Conservation (phyloP, 1,284 basidiomycete genomes). For the Melampsora larici-populina region DNA sequence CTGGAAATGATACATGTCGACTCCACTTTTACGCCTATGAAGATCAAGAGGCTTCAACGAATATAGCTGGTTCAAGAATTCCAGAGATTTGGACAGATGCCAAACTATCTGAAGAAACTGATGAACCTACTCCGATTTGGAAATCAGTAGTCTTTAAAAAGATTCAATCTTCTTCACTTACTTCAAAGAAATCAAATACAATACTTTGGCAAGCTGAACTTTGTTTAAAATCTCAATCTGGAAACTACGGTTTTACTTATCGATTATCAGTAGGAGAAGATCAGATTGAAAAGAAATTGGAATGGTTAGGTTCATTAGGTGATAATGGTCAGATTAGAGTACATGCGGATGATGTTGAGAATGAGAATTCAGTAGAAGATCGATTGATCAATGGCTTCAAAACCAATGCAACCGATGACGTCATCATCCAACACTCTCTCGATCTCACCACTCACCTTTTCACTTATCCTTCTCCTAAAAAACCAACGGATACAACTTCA, state of each 20-base stretch:
- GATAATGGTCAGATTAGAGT: slow-evolving; percentile 5
- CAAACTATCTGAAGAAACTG: background rate
- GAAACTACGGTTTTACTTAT: background rate
- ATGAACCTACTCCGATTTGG: background rate
- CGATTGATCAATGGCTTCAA: background rate
- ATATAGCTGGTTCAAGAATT: background rate
- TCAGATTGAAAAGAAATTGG: background rate
- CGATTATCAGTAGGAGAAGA: background rate
- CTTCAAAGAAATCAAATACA: background rate
- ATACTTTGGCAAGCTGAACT: background rate
- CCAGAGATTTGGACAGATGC: background rate
- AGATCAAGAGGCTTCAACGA: background rate
- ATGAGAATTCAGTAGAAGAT: background rate
- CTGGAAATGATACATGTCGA: background rate
- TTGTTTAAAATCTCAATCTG: background rate
- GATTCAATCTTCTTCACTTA: background rate
- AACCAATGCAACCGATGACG: background rate
- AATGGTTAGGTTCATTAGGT: background rate
- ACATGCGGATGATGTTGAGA: background rate
- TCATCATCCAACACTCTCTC: background rate
- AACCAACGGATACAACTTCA: background rate
- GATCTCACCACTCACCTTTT: background rate
- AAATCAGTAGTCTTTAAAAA: background rate
- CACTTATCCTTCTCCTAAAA: background rate
- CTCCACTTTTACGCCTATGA: background rate